Evolutionary conservation across 225 moss, liverwort and hornwort genomes (phyloP).

Genomic region (Bryoerythrophyllum caledonicum): DNA sequence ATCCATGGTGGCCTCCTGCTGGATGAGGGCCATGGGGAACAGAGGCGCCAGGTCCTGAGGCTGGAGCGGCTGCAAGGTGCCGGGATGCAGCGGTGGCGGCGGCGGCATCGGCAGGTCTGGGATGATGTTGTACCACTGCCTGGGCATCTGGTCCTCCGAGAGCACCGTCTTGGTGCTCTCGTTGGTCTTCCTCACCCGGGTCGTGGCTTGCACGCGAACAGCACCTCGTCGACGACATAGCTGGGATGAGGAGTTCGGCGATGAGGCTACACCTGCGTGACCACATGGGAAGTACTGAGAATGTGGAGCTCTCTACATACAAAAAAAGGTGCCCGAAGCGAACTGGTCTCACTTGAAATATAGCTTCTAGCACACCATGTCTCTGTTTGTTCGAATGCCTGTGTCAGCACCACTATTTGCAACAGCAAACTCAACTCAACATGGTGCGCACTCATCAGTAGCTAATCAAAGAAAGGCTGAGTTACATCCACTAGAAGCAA

Average conservation of each 20-base stretch:
- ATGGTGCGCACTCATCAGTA: background rate
- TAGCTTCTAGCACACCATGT: background rate
- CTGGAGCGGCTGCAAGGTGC: conserved; percentile 47
- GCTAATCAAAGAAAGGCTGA: background rate
- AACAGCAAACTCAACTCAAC: background rate
- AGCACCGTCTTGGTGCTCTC: conserved; percentile 41
- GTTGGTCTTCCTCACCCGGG: background rate
- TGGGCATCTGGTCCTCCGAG: conserved; percentile 52
- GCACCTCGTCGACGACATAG: conserved; percentile 19
- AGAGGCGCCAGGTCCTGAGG: conserved; percentile 50
- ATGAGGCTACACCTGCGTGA: conserved; percentile 25
- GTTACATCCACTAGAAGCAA: no score
- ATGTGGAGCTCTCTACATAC: background rate
- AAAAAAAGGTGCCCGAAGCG: background rate
- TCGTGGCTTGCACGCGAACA: conserved; percentile 21
- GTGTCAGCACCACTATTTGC: background rate
- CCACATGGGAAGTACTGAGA: background rate
- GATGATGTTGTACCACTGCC: conserved; percentile 60
- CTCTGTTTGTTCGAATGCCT: background rate
- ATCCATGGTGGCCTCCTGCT: conserved; percentile 47
- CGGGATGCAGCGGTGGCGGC: conserved; percentile 48
- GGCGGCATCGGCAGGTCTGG: conserved; percentile 50
- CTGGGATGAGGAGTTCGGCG: background rate
- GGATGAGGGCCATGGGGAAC: conserved; percentile 49
- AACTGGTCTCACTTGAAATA: background rate